These are phyloP conservation scores for Suhomyces choctaworum DNA, from an alignment of 1,139 yeast species.

Conservation along the genomic window DNA sequence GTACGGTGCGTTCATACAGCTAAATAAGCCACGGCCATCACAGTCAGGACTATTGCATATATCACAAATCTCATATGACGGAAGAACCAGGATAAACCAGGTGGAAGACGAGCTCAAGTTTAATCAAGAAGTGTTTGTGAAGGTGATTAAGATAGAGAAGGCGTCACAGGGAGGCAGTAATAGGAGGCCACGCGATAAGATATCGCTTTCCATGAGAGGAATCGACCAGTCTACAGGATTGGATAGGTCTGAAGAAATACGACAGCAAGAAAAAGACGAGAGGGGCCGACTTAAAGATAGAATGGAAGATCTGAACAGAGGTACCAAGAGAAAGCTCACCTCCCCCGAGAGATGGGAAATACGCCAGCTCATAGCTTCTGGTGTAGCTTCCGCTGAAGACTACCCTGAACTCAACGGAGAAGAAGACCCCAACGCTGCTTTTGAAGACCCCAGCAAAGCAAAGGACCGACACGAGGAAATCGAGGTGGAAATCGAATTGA, in stretches of 20 bases:
- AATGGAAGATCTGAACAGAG: slow-evolving; percentile 14
- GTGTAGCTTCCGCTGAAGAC: slow-evolving; percentile 67
- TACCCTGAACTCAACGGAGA: slow-evolving; percentile 58
- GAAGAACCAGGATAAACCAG: slow-evolving; percentile 47
- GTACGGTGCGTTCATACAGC: slow-evolving; percentile 77
- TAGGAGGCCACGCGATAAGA: slow-evolving; percentile 29
- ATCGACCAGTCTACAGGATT: slow-evolving; percentile 72
- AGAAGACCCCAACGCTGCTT: slow-evolving; percentile 47
- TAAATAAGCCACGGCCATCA: slow-evolving; percentile 26
- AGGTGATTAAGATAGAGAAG: slow-evolving; percentile 49
- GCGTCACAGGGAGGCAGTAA: slow-evolving; percentile 23
- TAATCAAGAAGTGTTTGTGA: slow-evolving; percentile 67
- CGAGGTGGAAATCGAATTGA: slow-evolving; percentile 72
- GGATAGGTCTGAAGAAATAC: slow-evolving; percentile 29
- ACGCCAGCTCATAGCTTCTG: slow-evolving; percentile 77
- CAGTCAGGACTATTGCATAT: slow-evolving; percentile 71
- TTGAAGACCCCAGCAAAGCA: slow-evolving; percentile 22
- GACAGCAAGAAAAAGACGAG: slow-evolving; percentile 27
- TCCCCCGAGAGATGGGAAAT: slow-evolving; percentile 94
- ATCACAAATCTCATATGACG: slow-evolving; percentile 58
- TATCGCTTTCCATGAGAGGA: slow-evolving; percentile 70
- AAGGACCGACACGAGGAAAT: slow-evolving; percentile 46
- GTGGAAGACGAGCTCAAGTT: slow-evolving; percentile 59
- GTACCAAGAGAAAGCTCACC: slow-evolving; percentile 52
- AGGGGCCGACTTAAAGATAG: slow-evolving; percentile 14